Conservation (phyloP, 2,329 filamentous ascomycete species). For the Teratosphaeria nubilosa region DNA sequence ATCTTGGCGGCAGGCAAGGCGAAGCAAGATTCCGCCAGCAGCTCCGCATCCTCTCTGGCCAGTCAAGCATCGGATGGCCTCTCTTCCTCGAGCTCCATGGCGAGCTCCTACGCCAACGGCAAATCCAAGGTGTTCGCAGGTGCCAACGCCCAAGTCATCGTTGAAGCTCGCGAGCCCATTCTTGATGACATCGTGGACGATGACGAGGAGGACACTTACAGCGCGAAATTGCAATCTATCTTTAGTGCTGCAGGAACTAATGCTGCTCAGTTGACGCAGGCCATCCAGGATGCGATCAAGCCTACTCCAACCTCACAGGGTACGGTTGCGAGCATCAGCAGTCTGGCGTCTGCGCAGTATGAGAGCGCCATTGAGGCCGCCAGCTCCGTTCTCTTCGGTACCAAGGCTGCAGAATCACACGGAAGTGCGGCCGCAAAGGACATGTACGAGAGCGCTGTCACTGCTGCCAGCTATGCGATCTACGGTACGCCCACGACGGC, state of each 20-base stretch:
- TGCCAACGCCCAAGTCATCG: conserved; percentile 42
- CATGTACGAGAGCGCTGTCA: conserved; percentile 47
- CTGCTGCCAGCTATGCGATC: conserved; percentile 48
- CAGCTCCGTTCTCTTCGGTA: conserved; percentile 46
- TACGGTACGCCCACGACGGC: conserved; percentile 41
- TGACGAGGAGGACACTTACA: conserved; percentile 36
- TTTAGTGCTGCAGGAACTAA: conserved; percentile 43
- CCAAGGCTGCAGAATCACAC: conserved; percentile 31
- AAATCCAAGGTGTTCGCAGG: conserved; percentile 42
- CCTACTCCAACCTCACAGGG: conserved; percentile 34
- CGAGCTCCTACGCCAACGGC: conserved; percentile 9
- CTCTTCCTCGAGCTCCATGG: conserved; percentile 4
- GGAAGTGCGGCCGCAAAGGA: conserved; percentile 43
- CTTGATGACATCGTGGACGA: conserved; percentile 38
- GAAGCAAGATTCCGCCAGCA: background rate
- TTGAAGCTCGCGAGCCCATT: conserved; percentile 37
- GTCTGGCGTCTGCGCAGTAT: conserved; percentile 47
- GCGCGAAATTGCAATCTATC: conserved; percentile 42
- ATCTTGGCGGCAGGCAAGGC: conserved; percentile 15
- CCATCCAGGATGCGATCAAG: conserved; percentile 46
- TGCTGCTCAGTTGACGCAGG: conserved; percentile 44
- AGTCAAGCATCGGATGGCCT: conserved; percentile 3
- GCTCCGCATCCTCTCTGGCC: conserved; percentile 9
- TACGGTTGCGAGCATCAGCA: conserved; percentile 40
- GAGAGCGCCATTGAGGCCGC: conserved; percentile 47